Base-by-base conservation (phyloP, 176 grass and related monocot genomes). In the Zizania latifolia region DNA sequence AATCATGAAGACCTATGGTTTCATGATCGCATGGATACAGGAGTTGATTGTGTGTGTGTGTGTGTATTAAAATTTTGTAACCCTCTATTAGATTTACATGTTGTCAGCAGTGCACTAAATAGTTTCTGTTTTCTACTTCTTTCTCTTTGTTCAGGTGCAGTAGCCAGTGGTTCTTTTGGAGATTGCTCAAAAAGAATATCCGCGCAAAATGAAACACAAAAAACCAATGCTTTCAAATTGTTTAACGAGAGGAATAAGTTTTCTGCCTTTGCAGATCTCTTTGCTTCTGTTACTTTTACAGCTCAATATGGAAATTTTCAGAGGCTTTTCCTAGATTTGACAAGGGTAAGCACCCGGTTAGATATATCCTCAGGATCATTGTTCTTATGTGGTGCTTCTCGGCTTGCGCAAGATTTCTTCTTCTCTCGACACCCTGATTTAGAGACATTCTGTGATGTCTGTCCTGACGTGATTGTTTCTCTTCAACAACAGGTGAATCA, bases 281-380 rank as follows among this genome's bases (percentile, higher is more conserved):
- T 94, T 91, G 75, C 88, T 59, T 93, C 90, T 87, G 63, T 93
- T 80, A 85, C 81, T 65, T 87, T 83, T 41, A 93, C 88, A n/a
- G 91, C 88, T 41, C 89, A 94, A 58, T 77, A 87, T 59, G 94
- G 94, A 74, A 98, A 89, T 77, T 93, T 98, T 62, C 94, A 98
- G 75, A 89, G 86, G 71, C 78, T 84, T 86, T 91, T 98, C 55
- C 83, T 98, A 38, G 91, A 98, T 82, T 86, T 98, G 68, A 91
- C 88, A 15, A 82, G 82, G 81, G 76, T 93, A 53, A 94, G 66
- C 56, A 72, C 78, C 15, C 81, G 89, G 67, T 67, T 93, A 26
- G 88, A 98, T 78, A 72, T 98, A 43, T 79, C 76, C 26, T 98
- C 91, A 11, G 91, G 88, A 43, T 93, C 75, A n/a, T 69, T 80